These are phyloP conservation scores for Apiotrichum laibachii DNA, from an alignment of 1,284 basidiomycete species.

Conservation along the genomic window DNA sequence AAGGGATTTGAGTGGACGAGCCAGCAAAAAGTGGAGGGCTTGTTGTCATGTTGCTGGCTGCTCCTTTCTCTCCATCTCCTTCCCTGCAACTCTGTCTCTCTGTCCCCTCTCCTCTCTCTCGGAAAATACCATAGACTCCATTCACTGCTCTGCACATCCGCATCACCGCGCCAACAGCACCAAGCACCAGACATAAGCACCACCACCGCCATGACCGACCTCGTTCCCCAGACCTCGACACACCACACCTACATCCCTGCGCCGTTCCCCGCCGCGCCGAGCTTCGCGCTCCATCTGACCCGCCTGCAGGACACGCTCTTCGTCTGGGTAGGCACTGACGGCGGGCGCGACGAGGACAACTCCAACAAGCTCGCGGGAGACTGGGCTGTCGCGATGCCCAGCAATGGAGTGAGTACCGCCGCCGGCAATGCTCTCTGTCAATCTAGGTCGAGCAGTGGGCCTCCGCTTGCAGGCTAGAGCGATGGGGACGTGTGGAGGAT, in stretches of 20 bases:
- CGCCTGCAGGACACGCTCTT: conserved; percentile 70
- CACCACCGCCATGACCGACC: not conserved
- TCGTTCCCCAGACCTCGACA: conserved; percentile 26
- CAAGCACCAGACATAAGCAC: no score
- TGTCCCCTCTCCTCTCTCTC: no score
- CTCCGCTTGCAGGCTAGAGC: no score
- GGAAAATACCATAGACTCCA: no score
- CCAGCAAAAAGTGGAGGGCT: not conserved
- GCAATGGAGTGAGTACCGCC: conserved; percentile 49
- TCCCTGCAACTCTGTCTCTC: no score
- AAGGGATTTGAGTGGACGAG: not conserved
- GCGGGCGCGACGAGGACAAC: conserved; percentile 3
- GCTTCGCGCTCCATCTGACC: conserved; percentile 67
- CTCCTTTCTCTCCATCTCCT: not conserved
- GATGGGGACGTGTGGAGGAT: no score
- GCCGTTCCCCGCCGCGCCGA: conserved; percentile 52
- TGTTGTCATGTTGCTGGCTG: no score
- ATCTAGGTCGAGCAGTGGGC: no score
- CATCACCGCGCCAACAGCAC: no score
- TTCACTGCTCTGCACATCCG: no score
- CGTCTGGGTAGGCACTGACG: conserved; percentile 69
- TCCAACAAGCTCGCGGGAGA: conserved; percentile 62
- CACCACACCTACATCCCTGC: conserved; percentile 36
- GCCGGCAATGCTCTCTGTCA: not conserved
- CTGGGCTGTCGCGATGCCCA: conserved; percentile 82